phyloP scores from a whole-genome alignment of 805 yeast species.

The Wickerhamiella azyma region DNA sequence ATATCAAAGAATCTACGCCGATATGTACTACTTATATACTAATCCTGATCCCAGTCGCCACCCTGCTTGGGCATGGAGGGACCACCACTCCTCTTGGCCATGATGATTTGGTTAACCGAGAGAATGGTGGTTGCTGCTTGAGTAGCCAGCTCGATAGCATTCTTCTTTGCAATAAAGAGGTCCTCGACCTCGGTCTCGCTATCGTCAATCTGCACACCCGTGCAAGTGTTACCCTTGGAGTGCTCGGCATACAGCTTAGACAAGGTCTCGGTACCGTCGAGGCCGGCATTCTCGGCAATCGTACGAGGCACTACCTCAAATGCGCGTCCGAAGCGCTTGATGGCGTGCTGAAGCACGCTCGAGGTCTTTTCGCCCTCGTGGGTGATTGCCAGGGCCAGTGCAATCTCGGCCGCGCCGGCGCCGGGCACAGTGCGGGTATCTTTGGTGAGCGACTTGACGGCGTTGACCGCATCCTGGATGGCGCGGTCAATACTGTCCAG shows the following conservation, averaged over 20 bases:
- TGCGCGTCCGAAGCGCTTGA: conserved; percentile 85
- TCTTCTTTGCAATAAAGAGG: conserved; percentile 61
- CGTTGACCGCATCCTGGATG: conserved; percentile 90
- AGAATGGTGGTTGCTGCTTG: conserved; percentile 87
- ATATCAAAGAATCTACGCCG: too few relatives aligned
- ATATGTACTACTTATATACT: too few relatives aligned
- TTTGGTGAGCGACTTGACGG: conserved; percentile 76
- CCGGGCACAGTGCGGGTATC: conserved; percentile 79
- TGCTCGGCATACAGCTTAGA: conserved; percentile 85
- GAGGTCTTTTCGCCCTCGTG: conserved; percentile 88
- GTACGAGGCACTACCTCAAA: conserved; percentile 90
- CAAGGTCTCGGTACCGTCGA: conserved; percentile 79
- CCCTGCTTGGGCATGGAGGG: conserved; percentile 74
- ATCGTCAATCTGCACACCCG: conserved; percentile 43
- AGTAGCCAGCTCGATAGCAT: conserved; percentile 86
- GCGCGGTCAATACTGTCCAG: conserved; percentile 95
- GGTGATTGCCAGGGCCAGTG: conserved; percentile 64
- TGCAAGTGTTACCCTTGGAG: conserved; percentile 31
- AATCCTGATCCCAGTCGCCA: conserved; percentile 24
- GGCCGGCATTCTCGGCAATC: conserved; percentile 86
- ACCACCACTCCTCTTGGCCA: conserved; percentile 99
- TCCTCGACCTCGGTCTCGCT: conserved; percentile 60
- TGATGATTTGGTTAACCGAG: conserved; percentile 91
- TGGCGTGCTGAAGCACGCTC: conserved; percentile 83
- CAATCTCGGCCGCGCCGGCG: conserved; percentile 92